Evolutionary conservation across 108 stramenopile genomes (phyloP).

Genomic region (Schizochytrium sp.): DNA sequence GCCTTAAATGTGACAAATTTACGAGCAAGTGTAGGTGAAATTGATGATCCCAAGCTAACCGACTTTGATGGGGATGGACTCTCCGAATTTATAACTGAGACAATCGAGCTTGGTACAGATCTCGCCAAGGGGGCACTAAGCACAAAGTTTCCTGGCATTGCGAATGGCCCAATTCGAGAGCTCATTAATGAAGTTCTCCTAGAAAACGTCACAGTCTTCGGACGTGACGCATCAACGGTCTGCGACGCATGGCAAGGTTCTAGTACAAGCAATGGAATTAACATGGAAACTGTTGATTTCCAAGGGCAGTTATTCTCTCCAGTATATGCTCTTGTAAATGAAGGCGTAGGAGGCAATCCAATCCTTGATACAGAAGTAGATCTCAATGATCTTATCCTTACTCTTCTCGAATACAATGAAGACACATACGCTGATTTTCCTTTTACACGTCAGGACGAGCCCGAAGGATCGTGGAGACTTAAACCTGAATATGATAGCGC

Average conservation of each 20-base stretch:
- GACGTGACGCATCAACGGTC: neutral
- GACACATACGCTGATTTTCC: slow-evolving; percentile 30
- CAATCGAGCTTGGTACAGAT: slow-evolving; percentile 7
- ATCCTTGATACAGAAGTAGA: slow-evolving; percentile 31
- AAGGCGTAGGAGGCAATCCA: slow-evolving; percentile 40
- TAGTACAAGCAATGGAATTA: neutral
- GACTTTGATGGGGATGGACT: slow-evolving; percentile 13
- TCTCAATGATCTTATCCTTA: slow-evolving; percentile 23
- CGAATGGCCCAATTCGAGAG: slow-evolving; percentile 58
- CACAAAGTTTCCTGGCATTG: slow-evolving; percentile 37
- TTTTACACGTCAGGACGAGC: neutral
- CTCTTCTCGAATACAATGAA: slow-evolving; percentile 27
- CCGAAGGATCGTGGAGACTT: slow-evolving; percentile 26
- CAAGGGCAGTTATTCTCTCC: neutral
- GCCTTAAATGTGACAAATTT: slow-evolving; percentile 45
- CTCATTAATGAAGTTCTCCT: slow-evolving; percentile 7
- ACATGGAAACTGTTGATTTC: neutral
- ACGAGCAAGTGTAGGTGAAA: neutral
- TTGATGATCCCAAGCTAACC: slow-evolving; percentile 8
- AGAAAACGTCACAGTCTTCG: slow-evolving; percentile 24
- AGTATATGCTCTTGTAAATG: slow-evolving; percentile 8
- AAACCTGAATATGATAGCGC: neutral
- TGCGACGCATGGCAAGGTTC: neutral
- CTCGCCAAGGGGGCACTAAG: slow-evolving; percentile 29
- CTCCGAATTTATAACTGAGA: neutral